Evolutionary conservation across 2,329 filamentous ascomycete genomes (phyloP), one percentile per base, ranked within the genome.

Genomic region (Cladosporium oxysporum): DNA sequence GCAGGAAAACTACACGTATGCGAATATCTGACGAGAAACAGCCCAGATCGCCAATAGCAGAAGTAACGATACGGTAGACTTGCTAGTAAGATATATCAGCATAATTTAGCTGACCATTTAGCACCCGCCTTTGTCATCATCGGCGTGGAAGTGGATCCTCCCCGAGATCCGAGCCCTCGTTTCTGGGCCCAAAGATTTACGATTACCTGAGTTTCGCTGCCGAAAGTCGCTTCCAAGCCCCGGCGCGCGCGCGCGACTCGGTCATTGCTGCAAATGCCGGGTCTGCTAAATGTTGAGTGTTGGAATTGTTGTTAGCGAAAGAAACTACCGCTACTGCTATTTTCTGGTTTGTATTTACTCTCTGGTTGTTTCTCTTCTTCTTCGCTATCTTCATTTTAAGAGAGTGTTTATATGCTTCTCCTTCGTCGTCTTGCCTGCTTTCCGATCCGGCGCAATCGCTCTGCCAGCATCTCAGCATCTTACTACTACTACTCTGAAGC

Each of bases 81-180:
- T 47, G 2, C 35, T 3, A 21, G 41, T 7, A 28, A 21, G 21
- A 21, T 47, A 47, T 53, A 53, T 53, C 49, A 29, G 49, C 49
- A 53, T 53, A 53, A 53, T 28, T 53, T 53, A 53, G 49, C 49
- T 29, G 49, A 28, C 49, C 49, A 53, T 53, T 29, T n/a, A 53
- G 28, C 12, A 28, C 28, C 28, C 23, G 49, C 49, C 49, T 53
- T 53, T 53, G 49, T 53, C 49, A 53, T 53, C 49, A 53, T 29
- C 23, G 23, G 23, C 26, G 23, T 52, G 49, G 7, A 53, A 53
- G 49, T 53, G 23, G 49, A 53, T 21, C 8, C 49, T 28, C 23
- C 26, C 49, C 49, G 49, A 53, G 49, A 53, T 53, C 49, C 49
- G 49, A 53, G 8, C 49, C 49, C 23, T 26, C 49, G 49, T 26